These are phyloP conservation scores for Dryas drummondii DNA, from an alignment of 306 rosid species.

Conservation along the genomic window DNA sequence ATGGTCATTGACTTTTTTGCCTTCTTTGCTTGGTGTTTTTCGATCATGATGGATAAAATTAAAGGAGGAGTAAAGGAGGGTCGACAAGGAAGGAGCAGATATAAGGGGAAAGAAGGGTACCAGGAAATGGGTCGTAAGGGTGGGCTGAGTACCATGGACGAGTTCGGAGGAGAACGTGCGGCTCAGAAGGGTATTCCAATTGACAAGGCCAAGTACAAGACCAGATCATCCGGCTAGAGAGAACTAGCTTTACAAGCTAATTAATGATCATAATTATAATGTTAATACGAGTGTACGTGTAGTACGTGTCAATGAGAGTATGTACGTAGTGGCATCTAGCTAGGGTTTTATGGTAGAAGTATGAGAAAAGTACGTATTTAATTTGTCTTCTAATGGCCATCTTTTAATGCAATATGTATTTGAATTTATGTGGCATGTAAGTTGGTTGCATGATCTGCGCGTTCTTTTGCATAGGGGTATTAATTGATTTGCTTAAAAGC, in stretches of 20 bases:
- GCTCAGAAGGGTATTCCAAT: conserved; percentile 43
- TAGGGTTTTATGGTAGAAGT: too few relatives aligned
- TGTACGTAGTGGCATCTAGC: too few relatives aligned
- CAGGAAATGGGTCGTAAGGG: conserved; percentile 72
- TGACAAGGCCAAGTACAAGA: conserved; percentile 61
- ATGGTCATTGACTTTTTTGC: background rate
- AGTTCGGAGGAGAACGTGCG: conserved; percentile 54
- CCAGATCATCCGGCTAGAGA: conserved; percentile 24
- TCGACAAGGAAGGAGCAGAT: conserved; percentile 57
- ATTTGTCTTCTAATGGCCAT: too few relatives aligned
- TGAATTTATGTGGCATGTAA: too few relatives aligned
- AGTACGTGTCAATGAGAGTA: too few relatives aligned
- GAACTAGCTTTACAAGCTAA: background rate
- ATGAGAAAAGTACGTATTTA: too few relatives aligned
- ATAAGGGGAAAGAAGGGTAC: conserved; percentile 41
- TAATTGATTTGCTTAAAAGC: too few relatives aligned
- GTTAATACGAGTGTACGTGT: too few relatives aligned
- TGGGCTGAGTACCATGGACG: conserved; percentile 54
- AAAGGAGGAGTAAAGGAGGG: conserved; percentile 63
- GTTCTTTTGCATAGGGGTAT: too few relatives aligned
- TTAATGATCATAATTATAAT: too few relatives aligned
- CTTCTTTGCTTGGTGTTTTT: background rate
- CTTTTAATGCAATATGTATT: too few relatives aligned
- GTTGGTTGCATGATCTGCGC: too few relatives aligned
- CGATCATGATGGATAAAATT: background rate